Conservation (phyloP, 2,329 filamentous ascomycete genomes). For the Escovopsis weberi region DNA sequence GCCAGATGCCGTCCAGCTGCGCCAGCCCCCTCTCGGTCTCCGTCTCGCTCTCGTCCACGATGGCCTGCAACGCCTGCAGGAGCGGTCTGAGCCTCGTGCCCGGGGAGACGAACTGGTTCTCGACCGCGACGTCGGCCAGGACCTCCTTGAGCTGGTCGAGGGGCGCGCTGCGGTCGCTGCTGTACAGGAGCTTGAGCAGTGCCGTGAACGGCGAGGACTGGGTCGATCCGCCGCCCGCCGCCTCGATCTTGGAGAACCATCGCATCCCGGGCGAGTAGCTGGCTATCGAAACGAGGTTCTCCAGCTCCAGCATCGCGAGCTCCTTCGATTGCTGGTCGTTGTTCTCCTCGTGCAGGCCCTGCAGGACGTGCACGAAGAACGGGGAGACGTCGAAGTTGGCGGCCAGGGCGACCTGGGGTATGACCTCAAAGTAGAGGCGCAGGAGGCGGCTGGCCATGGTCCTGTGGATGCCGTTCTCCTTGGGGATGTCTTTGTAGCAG, state of each 20-base stretch:
- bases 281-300: constrained; percentile 69
- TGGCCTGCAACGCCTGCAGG: constrained; percentile 19
- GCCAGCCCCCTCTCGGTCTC: constrained; percentile 1
- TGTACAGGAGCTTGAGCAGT: constrained; percentile 37
- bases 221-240: constrained; percentile 26
- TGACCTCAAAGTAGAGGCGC: constrained; percentile 69
- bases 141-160: constrained; percentile 36
- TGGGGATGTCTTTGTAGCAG: constrained; percentile 53
- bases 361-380: constrained; percentile 54
- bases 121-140: constrained; percentile 44
- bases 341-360: constrained; percentile 41
- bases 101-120: constrained; percentile 51
- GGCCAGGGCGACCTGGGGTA: constrained; percentile 64
- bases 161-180: constrained; percentile 15
- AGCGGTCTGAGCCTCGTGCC: constrained; percentile 33
- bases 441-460: constrained; percentile 69
- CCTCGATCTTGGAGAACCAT: constrained; percentile 70
- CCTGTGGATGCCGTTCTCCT: constrained; percentile 58
- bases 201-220: constrained; percentile 52
- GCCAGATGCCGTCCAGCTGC: constrained; percentile 35
- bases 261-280: constrained; percentile 70
- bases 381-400: constrained; percentile 82
- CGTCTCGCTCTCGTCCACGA: constrained; percentile 7
- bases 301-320: constrained; percentile 57
- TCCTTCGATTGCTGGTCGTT: constrained; percentile 21